These are phyloP conservation scores for Leishmania aethiopica DNA, from an alignment of 208 protist genomes.

Conservation along the genomic window DNA sequence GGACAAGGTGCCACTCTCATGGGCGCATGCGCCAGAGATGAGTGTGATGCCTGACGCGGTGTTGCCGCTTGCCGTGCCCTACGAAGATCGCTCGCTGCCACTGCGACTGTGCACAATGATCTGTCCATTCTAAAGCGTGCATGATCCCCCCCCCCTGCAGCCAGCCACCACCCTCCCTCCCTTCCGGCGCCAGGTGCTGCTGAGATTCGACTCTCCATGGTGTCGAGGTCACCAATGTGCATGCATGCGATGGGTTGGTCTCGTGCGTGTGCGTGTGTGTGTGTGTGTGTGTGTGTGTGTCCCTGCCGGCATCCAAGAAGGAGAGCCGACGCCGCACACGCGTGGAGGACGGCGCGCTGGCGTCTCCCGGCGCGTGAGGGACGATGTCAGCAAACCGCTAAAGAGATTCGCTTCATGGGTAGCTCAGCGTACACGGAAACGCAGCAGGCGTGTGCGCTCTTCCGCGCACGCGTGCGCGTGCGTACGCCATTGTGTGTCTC, in stretches of 20 bases:
- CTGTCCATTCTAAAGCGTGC: constrained; percentile 46
- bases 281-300: background rate
- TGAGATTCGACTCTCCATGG: background rate
- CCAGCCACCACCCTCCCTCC: background rate
- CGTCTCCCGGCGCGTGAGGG: too few species aligned
- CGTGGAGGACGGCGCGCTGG: too few species aligned
- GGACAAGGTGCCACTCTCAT: background rate
- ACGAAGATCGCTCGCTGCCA: constrained; percentile 45
- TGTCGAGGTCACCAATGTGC: background rate
- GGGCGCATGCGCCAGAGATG: constrained; percentile 5
- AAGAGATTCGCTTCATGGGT: too few species aligned
- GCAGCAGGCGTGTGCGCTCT: too few species aligned
- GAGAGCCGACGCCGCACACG: too few species aligned
- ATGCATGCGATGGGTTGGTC: background rate
- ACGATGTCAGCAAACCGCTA: too few species aligned
- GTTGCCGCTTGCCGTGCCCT: constrained; percentile 58
- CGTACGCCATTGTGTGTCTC: too few species aligned
- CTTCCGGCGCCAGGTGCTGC: background rate
- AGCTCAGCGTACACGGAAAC: too few species aligned
- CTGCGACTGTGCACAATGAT: constrained; percentile 50
- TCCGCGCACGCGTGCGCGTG: background rate
- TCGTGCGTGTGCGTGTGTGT: background rate
- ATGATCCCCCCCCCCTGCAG: background rate
- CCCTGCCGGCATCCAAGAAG: background rate
- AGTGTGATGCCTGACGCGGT: constrained; percentile 47